Base-by-base conservation (phyloP, 306 rosid genomes). In the Macrotyloma uniflorum region DNA sequence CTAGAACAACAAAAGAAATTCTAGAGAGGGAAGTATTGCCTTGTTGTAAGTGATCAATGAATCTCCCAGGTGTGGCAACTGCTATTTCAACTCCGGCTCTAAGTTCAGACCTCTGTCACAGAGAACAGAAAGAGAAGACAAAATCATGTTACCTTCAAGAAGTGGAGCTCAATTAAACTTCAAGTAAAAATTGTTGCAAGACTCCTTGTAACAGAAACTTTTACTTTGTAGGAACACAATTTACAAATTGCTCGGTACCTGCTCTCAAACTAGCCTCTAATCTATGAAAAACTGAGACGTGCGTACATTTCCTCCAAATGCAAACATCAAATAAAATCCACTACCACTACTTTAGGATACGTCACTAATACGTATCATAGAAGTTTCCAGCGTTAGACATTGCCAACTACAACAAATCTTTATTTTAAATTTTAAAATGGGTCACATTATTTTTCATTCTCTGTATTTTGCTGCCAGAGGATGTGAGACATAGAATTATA, bases 41-140 rank as follows among this genome's bases (percentile, higher is more conserved):
- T 87, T 93, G 94, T 75, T 92, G 97, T 74, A 92, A 85, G 78
- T 92, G 97, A 80, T 92, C 97, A 64, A 90, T 92, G 81, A 92
- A 90, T 81, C 97, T 87, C 79, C 97, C 97, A 53, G 97, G 97
- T 32, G 97, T 92, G 74, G 97, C 97, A 82, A 92, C 97, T 57
- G 83, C 91, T 35, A 92, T 74, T 69, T 90, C 88, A 67, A 92
- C 93, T 80, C 97, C 93, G 23, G 96, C 87, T 77, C 90, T 91
- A 16, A 92, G 92, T 83, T 92, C 97, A 62, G 92, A 87, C 86
- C 96, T 89, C 97, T 92, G 72, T 54, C 72, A 82, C 35, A 47
- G 57, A 74, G 55, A 66, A 54, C 87, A 83, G 62, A 77, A 72
- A 76, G 40, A 76, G 51, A 70, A 26, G 63, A 83, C 13, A 42